phyloP scores from a whole-genome alignment of 495 filamentous ascomycete species.

The Hyphodiscus hymeniophilus region DNA sequence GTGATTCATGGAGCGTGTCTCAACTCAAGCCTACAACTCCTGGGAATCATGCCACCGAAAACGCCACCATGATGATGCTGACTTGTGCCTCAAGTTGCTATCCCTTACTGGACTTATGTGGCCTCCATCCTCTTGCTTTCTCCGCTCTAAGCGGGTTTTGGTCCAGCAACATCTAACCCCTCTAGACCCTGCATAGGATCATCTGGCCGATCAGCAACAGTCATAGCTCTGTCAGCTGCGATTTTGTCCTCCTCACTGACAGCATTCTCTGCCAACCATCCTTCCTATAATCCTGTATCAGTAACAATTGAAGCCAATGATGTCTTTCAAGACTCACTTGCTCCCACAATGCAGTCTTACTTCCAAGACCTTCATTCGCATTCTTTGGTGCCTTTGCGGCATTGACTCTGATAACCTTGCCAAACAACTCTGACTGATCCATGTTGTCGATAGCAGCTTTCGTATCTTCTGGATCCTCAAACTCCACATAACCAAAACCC shows the following conservation, averaged over 20 bases:
- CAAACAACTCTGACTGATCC: conserved; percentile 95
- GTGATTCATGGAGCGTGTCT: neutral
- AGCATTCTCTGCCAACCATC: conserved; percentile 83
- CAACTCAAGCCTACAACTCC: conserved; percentile 4
- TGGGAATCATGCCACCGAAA: conserved; percentile 10
- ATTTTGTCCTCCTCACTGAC: conserved; percentile 78
- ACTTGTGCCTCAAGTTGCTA: neutral
- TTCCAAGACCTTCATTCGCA: conserved; percentile 73
- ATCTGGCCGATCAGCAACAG: conserved; percentile 43
- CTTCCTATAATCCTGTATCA: conserved; percentile 57
- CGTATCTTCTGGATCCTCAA: conserved; percentile 76
- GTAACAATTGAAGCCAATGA: conserved; percentile 16
- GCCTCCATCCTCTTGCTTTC: neutral
- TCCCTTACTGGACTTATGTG: too few relatives aligned
- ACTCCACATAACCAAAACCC: conserved; percentile 96
- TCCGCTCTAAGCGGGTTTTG: conserved; percentile 51
- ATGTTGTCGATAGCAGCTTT: conserved; percentile 98
- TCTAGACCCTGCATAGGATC: conserved; percentile 97
- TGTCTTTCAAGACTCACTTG: conserved; percentile 53
- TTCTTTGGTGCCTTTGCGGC: conserved; percentile 90
- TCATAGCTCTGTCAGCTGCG: conserved; percentile 50
- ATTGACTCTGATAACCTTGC: conserved; percentile 83
- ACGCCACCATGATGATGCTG: conserved; percentile 10
- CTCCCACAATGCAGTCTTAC: conserved; percentile 96
- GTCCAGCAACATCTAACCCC: conserved; percentile 87